Conservation (phyloP, 2,329 filamentous ascomycete species). For the Trichoderma atrobrunneum region DNA sequence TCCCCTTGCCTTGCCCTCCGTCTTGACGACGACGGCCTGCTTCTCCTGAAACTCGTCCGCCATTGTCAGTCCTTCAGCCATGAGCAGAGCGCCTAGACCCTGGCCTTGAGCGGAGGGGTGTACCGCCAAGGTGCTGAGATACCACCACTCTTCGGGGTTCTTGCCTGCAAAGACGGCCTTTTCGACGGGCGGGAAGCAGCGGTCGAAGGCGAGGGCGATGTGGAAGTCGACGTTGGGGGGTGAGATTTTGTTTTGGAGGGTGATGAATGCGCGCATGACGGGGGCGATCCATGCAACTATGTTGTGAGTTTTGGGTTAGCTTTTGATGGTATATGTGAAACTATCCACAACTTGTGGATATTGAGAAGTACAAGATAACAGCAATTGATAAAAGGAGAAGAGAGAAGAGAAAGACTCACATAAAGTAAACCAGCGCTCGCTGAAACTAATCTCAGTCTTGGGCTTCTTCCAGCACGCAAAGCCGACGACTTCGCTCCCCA, state of each 20-base stretch:
- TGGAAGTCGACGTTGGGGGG: slow-evolving; percentile 26
- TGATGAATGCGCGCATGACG: slow-evolving; percentile 27
- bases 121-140: slow-evolving; percentile 36
- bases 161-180: slow-evolving; percentile 28
- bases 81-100: slow-evolving; percentile 33
- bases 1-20: slow-evolving; percentile 30
- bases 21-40: neutral
- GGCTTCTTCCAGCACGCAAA: slow-evolving; percentile 38
- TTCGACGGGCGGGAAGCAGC: slow-evolving; percentile 28
- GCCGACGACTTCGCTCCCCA: slow-evolving; percentile 22
- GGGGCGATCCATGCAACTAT: slow-evolving; percentile 35
- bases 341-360: neutral
- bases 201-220: slow-evolving; percentile 27
- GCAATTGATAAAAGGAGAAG: neutral
- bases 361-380: neutral
- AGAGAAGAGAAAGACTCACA: slow-evolving; percentile 26
- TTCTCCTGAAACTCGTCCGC: slow-evolving; percentile 25
- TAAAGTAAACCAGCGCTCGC: slow-evolving; percentile 32
- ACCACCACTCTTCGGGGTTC: slow-evolving; percentile 34
- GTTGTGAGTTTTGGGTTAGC: neutral
- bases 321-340: neutral
- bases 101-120: slow-evolving; percentile 31
- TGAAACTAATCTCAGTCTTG: slow-evolving; percentile 26
- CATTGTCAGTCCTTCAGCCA: slow-evolving; percentile 30
- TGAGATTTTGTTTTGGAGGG: slow-evolving; percentile 27